Percentiles rank a stretch among this genome's conserved stretches.
These are phyloP conservation scores for Cladorrhinum sp. DNA, from an alignment of 2,329 filamentous ascomycete genomes.

Conservation along the genomic window DNA sequence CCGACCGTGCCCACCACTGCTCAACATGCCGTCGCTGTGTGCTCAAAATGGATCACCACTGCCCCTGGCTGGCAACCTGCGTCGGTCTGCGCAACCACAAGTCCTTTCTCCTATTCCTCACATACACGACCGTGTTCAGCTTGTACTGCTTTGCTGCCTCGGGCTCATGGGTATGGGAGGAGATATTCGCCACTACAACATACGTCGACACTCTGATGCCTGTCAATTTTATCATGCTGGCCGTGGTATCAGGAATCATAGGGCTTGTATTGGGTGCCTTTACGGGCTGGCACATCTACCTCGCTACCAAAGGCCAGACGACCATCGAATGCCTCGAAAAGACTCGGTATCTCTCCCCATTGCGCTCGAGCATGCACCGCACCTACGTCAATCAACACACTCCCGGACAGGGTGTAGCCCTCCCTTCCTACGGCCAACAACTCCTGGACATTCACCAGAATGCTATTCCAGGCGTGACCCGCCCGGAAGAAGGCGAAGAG, in stretches of 20 bases:
- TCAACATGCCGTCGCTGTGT: conserved; percentile 92
- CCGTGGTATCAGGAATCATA: conserved; percentile 86
- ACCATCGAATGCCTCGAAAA: conserved; percentile 97
- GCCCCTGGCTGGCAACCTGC: conserved; percentile 95
- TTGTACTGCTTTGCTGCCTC: conserved; percentile 76
- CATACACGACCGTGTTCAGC: conserved; percentile 86
- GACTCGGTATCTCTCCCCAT: conserved; percentile 83
- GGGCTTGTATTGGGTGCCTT: conserved; percentile 86
- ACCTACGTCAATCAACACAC: conserved; percentile 55
- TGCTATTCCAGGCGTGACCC: conserved; percentile 72
- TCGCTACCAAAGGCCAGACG: conserved; percentile 77
- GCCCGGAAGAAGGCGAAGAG: conserved; percentile 77
- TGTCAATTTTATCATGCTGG: conserved; percentile 85
- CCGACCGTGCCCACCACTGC: conserved; percentile 95
- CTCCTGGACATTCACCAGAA: conserved; percentile 80
- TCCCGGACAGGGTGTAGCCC: conserved; percentile 46
- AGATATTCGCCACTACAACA: conserved; percentile 69
- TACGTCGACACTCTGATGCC: conserved; percentile 77
- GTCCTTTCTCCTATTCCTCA: conserved; percentile 85
- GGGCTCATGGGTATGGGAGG: conserved; percentile 77
- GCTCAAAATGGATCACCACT: conserved; percentile 99
- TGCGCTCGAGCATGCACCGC: conserved; percentile 68
- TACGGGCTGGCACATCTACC: conserved; percentile 84
- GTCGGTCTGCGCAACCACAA: conserved; percentile 95
- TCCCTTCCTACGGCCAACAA: conserved; percentile 66